Evolutionary conservation across 371 early-diverging fungal species (phyloP).

Genomic region (Apophysomyces trapeziformis): DNA sequence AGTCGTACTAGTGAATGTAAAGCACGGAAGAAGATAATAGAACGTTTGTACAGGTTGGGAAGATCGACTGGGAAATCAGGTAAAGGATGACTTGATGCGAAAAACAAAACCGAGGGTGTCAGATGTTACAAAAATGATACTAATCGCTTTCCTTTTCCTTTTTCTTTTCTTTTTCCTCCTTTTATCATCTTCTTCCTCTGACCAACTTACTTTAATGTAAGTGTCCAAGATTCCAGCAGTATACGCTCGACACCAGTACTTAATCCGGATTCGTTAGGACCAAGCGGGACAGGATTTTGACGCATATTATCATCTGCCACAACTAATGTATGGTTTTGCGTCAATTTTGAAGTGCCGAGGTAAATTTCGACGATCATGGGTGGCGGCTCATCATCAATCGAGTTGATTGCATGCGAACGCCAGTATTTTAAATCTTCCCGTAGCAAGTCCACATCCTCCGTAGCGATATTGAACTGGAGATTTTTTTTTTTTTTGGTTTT

Average conservation of each 20-base stretch:
- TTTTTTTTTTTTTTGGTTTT: too few relatives aligned
- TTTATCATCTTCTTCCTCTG: not conserved
- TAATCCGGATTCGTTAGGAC: not conserved
- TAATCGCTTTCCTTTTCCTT: not conserved
- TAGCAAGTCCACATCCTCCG: constrained; percentile 73
- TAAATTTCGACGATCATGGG: constrained; percentile 79
- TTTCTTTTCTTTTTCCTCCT: not conserved
- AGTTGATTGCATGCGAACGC: constrained; percentile 53
- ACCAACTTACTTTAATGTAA: constrained; percentile 67
- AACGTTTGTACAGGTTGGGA: constrained; percentile 88
- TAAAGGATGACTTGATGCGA: constrained; percentile 41
- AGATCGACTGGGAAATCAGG: constrained; percentile 70
- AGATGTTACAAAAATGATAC: not conserved
- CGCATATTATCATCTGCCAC: constrained; percentile 38
- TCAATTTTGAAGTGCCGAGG: constrained; percentile 69
- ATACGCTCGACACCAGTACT: constrained; percentile 42
- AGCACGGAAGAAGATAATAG: constrained; percentile 86
- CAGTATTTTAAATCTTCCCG: constrained; percentile 74
- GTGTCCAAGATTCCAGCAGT: constrained; percentile 80
- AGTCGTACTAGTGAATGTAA: constrained; percentile 77
- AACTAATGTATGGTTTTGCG: constrained; percentile 59
- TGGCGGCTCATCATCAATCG: constrained; percentile 46
- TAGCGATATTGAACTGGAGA: constrained; percentile 81
- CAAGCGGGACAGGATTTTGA: constrained; percentile 9
- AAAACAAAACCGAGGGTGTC: not conserved